phyloP scores from a whole-genome alignment of 169 alveolate species.

The Eimeria necatrix region DNA sequence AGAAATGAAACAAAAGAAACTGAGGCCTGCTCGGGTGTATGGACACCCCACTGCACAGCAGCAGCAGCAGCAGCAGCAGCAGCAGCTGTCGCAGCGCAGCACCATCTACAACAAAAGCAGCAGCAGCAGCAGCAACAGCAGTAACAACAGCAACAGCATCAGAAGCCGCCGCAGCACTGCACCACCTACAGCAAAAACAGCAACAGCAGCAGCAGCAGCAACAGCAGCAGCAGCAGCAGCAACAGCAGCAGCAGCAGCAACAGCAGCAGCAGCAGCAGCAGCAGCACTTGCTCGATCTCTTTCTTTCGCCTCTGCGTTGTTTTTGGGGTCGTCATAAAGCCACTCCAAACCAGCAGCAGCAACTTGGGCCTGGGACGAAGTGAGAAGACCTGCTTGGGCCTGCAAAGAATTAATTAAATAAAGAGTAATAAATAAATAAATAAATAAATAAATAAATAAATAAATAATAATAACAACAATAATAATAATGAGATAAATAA shows the following conservation, averaged over 20 bases:
- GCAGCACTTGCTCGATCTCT: background rate
- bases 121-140: too few relatives aligned
- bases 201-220: too few relatives aligned
- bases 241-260: background rate
- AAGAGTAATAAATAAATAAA: background rate
- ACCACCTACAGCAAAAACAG: too few relatives aligned
- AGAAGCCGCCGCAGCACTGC: too few relatives aligned
- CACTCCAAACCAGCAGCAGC: constrained; percentile 81
- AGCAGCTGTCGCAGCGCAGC: constrained; percentile 6
- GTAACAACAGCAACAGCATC: too few relatives aligned
- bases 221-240: too few relatives aligned
- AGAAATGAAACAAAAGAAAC: too few relatives aligned
- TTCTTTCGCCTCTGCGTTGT: constrained; percentile 61
- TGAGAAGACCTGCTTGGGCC: constrained; percentile 75
- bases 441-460: background rate
- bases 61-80: background rate
- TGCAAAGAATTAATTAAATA: background rate
- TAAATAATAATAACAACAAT: background rate
- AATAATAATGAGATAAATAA: background rate
- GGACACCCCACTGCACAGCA: background rate
- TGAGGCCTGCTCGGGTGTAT: too few relatives aligned
- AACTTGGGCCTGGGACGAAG: constrained; percentile 63
- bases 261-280: background rate
- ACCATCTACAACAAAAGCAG: too few relatives aligned
- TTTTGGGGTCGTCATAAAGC: constrained; percentile 76